phyloP scores from a whole-genome alignment of 164 flowering plant genomes.

The Buxus sempervirens region DNA sequence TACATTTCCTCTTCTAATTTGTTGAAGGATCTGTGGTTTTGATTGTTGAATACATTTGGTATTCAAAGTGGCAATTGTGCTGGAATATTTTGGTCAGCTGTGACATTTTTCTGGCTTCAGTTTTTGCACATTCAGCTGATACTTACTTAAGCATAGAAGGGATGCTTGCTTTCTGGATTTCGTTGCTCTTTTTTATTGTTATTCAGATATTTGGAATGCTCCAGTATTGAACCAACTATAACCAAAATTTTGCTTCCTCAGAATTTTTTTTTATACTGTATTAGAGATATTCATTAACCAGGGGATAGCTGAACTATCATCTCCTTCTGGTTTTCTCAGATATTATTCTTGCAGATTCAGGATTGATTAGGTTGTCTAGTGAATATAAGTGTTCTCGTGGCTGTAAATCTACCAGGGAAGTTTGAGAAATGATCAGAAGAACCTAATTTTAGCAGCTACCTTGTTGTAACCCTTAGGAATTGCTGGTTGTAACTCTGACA shows the following conservation, averaged over 20 bases:
- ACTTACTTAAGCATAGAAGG: neutral
- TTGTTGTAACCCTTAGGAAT: neutral
- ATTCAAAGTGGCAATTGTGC: neutral
- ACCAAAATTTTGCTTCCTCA: neutral
- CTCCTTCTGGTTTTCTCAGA: neutral
- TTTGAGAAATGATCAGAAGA: neutral
- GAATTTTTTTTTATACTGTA: too few species aligned
- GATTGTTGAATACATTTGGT: neutral
- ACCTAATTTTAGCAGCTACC: neutral
- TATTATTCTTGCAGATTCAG: neutral
- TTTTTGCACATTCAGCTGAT: neutral
- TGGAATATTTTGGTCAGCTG: neutral
- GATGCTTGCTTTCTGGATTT: neutral
- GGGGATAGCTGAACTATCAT: conserved; percentile 6
- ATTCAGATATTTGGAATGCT: neutral
- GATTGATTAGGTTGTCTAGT: neutral
- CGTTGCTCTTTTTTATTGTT: neutral
- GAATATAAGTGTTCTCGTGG: neutral
- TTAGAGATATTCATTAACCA: neutral
- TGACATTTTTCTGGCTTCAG: neutral
- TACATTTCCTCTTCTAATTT: neutral
- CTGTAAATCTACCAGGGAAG: neutral
- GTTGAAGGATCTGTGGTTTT: neutral
- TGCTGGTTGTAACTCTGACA: neutral
- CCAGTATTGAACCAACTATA: neutral